phyloP scores from a whole-genome alignment of 2,329 filamentous ascomycete genomes.

The Sclerotinia sclerotiorum region DNA sequence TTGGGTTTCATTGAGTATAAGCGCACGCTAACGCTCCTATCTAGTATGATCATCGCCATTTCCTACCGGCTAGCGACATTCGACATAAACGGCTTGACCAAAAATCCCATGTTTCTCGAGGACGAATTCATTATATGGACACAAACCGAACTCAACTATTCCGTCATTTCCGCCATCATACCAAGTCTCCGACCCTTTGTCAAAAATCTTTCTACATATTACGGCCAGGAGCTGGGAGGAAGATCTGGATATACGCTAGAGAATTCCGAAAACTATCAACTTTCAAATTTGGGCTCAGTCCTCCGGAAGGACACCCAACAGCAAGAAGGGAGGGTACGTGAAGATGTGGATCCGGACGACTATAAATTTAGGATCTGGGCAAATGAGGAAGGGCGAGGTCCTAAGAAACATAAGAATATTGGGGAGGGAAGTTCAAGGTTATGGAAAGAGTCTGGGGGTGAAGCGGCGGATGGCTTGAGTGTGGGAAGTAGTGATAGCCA shows the following conservation, averaged over 20 bases:
- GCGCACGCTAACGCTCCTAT: background rate
- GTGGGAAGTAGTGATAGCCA: slow-evolving; percentile 28
- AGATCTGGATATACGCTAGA: slow-evolving; percentile 10
- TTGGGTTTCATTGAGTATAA: background rate
- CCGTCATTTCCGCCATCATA: slow-evolving; percentile 46
- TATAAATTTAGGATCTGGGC: slow-evolving; percentile 26
- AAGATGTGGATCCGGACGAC: slow-evolving; percentile 21
- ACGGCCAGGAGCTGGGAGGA: slow-evolving; percentile 33
- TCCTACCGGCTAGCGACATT: slow-evolving; percentile 44
- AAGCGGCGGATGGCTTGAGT: slow-evolving; percentile 19
- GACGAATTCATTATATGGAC: slow-evolving; percentile 43
- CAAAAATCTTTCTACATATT: slow-evolving; percentile 41
- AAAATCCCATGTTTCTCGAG: slow-evolving; percentile 43
- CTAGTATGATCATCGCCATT: slow-evolving; percentile 45
- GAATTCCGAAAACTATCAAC: slow-evolving; percentile 21
- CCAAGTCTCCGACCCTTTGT: slow-evolving; percentile 49
- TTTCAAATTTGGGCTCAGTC: slow-evolving; percentile 17
- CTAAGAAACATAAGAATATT: background rate
- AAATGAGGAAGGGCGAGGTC: background rate
- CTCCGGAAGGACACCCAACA: background rate
- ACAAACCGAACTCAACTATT: slow-evolving; percentile 46
- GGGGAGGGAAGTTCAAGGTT: background rate
- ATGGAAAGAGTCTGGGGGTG: background rate
- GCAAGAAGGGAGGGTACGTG: background rate
- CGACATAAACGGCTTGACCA: slow-evolving; percentile 37